Evolutionary conservation across 2,329 filamentous ascomycete species (phyloP).

Genomic region (Fusarium piperis): DNA sequence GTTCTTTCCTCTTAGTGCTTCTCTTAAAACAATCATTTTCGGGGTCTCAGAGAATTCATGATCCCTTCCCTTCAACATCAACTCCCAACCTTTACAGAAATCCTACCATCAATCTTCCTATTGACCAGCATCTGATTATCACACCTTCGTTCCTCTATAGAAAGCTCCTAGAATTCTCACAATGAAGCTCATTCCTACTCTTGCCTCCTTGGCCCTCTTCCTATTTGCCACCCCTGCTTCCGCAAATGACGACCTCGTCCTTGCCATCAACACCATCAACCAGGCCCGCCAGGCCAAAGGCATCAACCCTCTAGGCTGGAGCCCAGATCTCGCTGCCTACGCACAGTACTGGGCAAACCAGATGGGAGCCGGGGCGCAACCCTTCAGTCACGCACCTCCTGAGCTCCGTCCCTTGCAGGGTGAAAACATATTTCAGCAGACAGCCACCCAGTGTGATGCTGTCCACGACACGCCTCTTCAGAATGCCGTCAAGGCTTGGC

Average conservation of each 20-base stretch:
- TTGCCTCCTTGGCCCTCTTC: constrained; percentile 26
- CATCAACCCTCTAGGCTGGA: constrained; percentile 44
- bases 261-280: constrained; percentile 45
- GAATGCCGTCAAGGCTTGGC: constrained; percentile 45
- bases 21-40: not conserved
- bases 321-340: constrained; percentile 43
- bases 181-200: constrained; percentile 13
- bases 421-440: constrained; percentile 47
- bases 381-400: constrained; percentile 46
- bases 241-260: constrained; percentile 36
- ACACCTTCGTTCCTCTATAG: not conserved
- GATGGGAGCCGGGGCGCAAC: constrained; percentile 43
- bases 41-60: not conserved
- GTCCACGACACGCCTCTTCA: constrained; percentile 45
- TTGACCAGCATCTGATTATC: not conserved
- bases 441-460: constrained; percentile 43
- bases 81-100: not conserved
- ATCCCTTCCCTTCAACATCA: not conserved
- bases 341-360: constrained; percentile 49
- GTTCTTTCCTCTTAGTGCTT: not conserved
- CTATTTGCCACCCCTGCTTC: constrained; percentile 11
- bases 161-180: not conserved
- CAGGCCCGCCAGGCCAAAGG: constrained; percentile 44
- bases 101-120: not conserved
- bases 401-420: constrained; percentile 47